These are phyloP conservation scores for Trichophyton verrucosum DNA, from an alignment of 2,329 filamentous ascomycete species.

Conservation along the genomic window DNA sequence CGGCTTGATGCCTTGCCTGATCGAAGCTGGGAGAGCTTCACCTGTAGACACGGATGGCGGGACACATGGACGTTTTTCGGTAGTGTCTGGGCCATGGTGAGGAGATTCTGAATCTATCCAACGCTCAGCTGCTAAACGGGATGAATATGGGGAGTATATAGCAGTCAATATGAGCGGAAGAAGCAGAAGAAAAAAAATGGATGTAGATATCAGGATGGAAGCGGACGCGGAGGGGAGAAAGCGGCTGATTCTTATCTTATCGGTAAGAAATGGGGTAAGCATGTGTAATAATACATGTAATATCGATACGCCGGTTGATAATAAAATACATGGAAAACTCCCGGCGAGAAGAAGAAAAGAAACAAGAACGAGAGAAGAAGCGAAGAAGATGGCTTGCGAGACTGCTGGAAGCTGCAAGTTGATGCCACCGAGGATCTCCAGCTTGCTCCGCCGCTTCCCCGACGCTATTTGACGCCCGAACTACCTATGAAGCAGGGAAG, in stretches of 20 bases:
- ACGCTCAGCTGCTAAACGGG: no score
- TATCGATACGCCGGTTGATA: background rate
- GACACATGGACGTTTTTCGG: slow-evolving; percentile 60
- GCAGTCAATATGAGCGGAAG: no score
- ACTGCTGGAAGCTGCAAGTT: background rate
- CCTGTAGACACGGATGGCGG: slow-evolving; percentile 68
- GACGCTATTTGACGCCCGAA: background rate
- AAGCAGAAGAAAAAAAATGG: no score
- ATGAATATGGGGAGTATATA: no score
- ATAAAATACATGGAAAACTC: background rate
- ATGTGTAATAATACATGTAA: background rate
- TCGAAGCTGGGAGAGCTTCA: slow-evolving; percentile 82
- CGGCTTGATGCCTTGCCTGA: slow-evolving; percentile 56
- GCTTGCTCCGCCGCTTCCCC: background rate
- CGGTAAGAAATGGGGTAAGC: background rate
- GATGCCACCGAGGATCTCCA: background rate
- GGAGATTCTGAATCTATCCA: no score
- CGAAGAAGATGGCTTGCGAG: background rate
- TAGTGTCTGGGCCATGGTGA: slow-evolving; percentile 19
- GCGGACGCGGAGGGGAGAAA: background rate
- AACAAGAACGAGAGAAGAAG: background rate
- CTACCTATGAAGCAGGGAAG: background rate
- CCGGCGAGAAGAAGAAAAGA: background rate
- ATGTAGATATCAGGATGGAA: background rate
- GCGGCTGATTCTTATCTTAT: background rate